Evolutionary conservation across 2,329 filamentous ascomycete genomes (phyloP), one percentile per base, ranked within the genome.

Genomic region (Massarina eburnea): DNA sequence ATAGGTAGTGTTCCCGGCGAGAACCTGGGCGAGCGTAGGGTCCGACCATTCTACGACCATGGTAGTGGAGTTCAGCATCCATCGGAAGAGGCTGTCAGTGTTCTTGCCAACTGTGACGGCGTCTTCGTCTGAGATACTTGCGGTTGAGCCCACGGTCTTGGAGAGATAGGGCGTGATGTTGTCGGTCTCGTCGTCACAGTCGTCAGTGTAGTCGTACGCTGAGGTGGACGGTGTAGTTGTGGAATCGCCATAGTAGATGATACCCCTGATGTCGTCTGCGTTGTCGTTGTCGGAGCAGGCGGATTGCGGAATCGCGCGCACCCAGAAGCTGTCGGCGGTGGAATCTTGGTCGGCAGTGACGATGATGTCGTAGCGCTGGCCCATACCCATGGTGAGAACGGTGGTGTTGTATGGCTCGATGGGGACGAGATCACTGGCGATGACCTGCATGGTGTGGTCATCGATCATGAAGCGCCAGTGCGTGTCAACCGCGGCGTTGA

Each of bases 401-500:
- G 63, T 66, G 1, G 69, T 67, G 7, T 60, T 57, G 55, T 73
- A 76, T 0, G 74, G 73, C 21, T 62, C 46, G 29, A 75, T 64
- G 2, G 73, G 70, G 4, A 76, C 67, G 26, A 72, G 70, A 48
- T 76, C 74, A 22, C 68, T 61, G 5, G 68, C 70, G 34, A 76
- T 73, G 45, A 76, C 66, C 4, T 61, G 71, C 56, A 76, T 55
- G 4, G 58, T 71, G 54, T 76, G 72, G 30, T 69, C 68, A 46
- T 76, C 74, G 26, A 76, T 70, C 49, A 61, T 66, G 54, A 76
- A 74, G 42, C 72, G 72, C 53, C 66, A 67, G n/a, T 68, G 64
- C 0, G 64, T 69, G 39, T 71, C 71, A 17, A 72, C 66, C 5
- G 70, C 71, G 17, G 62, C 62, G 40, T 76, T 76, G 41, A 76